Conservation (phyloP, 306 rosid species). For the Boehmeria nivea region DNA sequence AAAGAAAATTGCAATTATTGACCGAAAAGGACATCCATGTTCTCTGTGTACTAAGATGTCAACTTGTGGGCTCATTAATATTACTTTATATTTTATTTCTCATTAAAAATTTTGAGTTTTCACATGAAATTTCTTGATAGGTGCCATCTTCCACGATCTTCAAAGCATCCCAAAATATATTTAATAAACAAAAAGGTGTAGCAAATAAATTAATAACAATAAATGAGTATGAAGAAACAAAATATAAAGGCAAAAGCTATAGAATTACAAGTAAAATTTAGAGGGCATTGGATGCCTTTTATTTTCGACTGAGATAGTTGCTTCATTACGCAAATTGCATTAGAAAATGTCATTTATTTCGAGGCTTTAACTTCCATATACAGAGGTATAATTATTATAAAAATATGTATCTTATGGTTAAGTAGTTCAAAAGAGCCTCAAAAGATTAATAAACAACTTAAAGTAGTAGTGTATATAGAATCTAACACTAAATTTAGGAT, state of each 20-base stretch:
- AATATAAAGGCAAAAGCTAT: neutral
- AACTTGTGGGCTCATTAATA: conserved; percentile 22
- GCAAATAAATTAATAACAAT: neutral
- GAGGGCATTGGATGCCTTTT: conserved; percentile 10
- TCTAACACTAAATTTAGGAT: conserved; percentile 4
- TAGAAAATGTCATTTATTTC: neutral
- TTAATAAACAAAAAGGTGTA: conserved; percentile 11
- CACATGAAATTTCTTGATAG: conserved; percentile 47
- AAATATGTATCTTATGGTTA: too few species aligned
- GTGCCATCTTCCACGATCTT: conserved; percentile 47
- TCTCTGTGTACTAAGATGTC: conserved; percentile 25
- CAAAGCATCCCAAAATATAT: conserved; percentile 11
- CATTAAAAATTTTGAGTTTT: conserved; percentile 16
- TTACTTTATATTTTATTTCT: conserved; percentile 5
- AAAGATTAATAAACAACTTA: neutral
- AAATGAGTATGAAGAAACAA: neutral
- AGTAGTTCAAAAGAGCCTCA: neutral
- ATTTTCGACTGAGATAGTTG: conserved; percentile 9
- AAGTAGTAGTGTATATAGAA: neutral
- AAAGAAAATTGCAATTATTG: conserved; percentile 3
- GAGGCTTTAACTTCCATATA: neutral
- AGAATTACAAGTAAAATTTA: neutral
- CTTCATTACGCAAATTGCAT: conserved; percentile 6
- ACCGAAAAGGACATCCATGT: conserved; percentile 30
- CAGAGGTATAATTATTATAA: too few species aligned